These are phyloP conservation scores for Puccinia polysora DNA, from an alignment of 1,284 basidiomycete genomes.

Conservation along the genomic window DNA sequence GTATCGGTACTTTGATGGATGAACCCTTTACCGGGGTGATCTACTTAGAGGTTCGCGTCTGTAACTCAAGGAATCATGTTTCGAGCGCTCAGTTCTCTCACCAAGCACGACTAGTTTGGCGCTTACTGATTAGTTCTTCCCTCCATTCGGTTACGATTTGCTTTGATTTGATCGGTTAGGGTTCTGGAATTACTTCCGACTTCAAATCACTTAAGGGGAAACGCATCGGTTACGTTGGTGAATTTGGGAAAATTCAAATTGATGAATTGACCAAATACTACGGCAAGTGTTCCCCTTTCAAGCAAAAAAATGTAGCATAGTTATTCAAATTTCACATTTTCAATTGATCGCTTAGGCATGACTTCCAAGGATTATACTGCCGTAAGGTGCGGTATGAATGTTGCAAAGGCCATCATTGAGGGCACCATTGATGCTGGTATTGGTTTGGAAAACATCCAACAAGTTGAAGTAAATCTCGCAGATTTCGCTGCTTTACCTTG, in stretches of 20 bases:
- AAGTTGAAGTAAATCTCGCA: constrained; percentile 47
- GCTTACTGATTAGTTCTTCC: background rate
- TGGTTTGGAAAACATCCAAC: constrained; percentile 54
- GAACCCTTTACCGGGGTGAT: constrained; percentile 55
- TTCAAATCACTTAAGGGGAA: constrained; percentile 54
- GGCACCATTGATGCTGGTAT: constrained; percentile 55
- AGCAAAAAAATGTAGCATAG: no score
- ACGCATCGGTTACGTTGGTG: constrained; percentile 55
- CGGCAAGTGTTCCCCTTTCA: no score
- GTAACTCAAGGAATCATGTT: no score
- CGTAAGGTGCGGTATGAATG: constrained; percentile 55
- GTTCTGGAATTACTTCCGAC: constrained; percentile 53
- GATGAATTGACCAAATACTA: constrained; percentile 50
- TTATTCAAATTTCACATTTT: no score
- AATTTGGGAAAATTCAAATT: constrained; percentile 56
- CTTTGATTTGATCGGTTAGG: constrained; percentile 42
- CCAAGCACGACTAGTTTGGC: no score
- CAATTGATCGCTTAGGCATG: no score
- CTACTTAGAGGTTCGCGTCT: constrained; percentile 52
- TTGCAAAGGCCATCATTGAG: constrained; percentile 53
- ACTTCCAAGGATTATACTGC: constrained; percentile 53
- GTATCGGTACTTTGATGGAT: constrained; percentile 53
- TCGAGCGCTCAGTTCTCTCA: background rate
- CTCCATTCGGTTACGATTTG: background rate
- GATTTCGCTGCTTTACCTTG: background rate